Evolutionary conservation across 2,329 filamentous ascomycete species (phyloP).

Genomic region (Penicillium sp.): DNA sequence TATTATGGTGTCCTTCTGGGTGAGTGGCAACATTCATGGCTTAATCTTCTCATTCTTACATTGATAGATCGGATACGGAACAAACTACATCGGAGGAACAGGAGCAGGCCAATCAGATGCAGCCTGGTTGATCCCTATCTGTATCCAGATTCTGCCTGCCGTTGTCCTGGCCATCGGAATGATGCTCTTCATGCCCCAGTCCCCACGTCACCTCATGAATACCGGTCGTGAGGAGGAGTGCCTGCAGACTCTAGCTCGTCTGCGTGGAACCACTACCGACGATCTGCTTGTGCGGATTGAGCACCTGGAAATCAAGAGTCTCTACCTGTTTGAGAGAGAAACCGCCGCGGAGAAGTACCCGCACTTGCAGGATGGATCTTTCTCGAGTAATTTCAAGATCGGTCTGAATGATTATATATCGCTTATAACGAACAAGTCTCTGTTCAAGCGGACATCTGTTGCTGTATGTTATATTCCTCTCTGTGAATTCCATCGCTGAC

Average conservation of each 20-base stretch:
- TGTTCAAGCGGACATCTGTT: constrained; percentile 37
- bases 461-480: constrained; percentile 34
- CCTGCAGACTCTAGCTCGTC: constrained; percentile 58
- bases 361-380: constrained; percentile 59
- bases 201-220: constrained; percentile 70
- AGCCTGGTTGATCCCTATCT: constrained; percentile 73
- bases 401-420: constrained; percentile 49
- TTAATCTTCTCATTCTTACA: constrained; percentile 7
- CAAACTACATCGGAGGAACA: constrained; percentile 66
- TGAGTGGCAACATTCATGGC: constrained; percentile 12
- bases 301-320: constrained; percentile 75
- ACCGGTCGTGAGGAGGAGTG: constrained; percentile 68
- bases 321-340: constrained; percentile 71
- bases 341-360: constrained; percentile 67
- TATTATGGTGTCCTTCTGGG: constrained; percentile 46
- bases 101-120: constrained; percentile 60
- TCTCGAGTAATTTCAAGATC: constrained; percentile 64
- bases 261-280: constrained; percentile 63
- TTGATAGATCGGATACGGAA: constrained; percentile 42
- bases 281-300: constrained; percentile 72
- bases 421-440: constrained; percentile 34
- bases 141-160: constrained; percentile 68
- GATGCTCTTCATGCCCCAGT: constrained; percentile 73
- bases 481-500: constrained; percentile 55
- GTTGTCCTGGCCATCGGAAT: constrained; percentile 67